Base-by-base conservation (phyloP, 129 eudicot species). In the Artemisia annua region DNA sequence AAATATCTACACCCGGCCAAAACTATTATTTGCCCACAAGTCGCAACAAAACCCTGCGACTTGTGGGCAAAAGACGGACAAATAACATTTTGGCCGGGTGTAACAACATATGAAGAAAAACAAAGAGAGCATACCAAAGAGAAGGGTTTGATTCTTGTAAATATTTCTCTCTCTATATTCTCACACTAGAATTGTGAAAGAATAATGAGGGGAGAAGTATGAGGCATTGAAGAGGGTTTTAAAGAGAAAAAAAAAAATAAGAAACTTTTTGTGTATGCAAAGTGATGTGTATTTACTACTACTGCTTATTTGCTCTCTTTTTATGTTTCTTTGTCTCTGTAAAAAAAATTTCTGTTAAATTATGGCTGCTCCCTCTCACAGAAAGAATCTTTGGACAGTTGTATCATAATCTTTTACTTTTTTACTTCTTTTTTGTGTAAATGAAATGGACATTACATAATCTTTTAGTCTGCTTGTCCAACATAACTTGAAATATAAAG, bases 321-420 rank as follows among this genome's bases (percentile, higher is more conserved):
- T 71, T 64, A 18, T 78, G 82, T 71, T 78, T 78, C 67, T 63
- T 78, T 78, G 82, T 78, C 82, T 72, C 77, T 78, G 78, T 71
- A 65, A 71, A 71, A 63, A 61, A 61, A 51, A 14, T 63, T 78
- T 78, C 77, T 78, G 82, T 78, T 71, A 71, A 35, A 35, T 71
- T 71, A 63, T 71, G 77, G 70, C 82, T 71, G 72, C 73, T 64
- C n/a, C 15, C 66, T 61, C 43, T 35, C 75, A 78, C 67, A 70
- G 75, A 78, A 60, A 78, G 82, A 78, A 78, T 78, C 82, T n/a
- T 78, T 78, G 67, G 43, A 78, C 82, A 63, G 82, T 78, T 78
- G 82, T 64, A 69, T 22, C 44, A 71, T 78, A 53, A 53, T 63
- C 20, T 63, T 22, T 63, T 53, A 15, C 54, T 20, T 71, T 71